A percentile compares a stretch with the other conserved stretches of the same genome.
These are phyloP conservation scores for Zarea fungicola DNA, from an alignment of 2,329 filamentous ascomycete genomes.

Conservation along the genomic window DNA sequence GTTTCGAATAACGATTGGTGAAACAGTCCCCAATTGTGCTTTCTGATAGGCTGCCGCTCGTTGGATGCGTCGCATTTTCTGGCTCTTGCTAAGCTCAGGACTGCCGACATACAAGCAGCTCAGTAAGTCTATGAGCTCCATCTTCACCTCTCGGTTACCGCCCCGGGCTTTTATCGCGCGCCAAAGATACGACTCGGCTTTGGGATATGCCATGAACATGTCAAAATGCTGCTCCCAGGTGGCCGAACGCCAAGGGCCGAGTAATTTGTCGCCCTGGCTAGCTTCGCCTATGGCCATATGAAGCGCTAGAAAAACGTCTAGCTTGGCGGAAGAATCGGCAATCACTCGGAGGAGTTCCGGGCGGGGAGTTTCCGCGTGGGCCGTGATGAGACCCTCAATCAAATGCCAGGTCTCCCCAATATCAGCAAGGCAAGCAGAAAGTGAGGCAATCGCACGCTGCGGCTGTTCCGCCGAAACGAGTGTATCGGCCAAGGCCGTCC, in stretches of 20 bases:
- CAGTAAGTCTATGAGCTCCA: slow-evolving; percentile 27
- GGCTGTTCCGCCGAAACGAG: neutral
- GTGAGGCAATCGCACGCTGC: neutral
- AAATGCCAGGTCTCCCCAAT: slow-evolving; percentile 7
- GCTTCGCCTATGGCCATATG: neutral
- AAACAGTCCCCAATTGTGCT: slow-evolving; percentile 18
- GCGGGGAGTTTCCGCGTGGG: neutral
- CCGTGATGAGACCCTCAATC: neutral
- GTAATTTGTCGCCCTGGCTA: neutral
- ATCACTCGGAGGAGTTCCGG: neutral
- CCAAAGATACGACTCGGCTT: slow-evolving; percentile 4
- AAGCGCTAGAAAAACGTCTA: neutral
- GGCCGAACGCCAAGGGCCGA: neutral
- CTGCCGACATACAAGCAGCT: slow-evolving; percentile 25
- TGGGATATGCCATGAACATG: neutral
- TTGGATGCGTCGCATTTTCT: slow-evolving; percentile 26
- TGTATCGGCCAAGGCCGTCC: neutral
- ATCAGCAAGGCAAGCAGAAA: neutral
- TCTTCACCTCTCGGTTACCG: slow-evolving; percentile 17
- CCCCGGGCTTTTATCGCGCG: slow-evolving; percentile 4
- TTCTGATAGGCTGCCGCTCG: slow-evolving; percentile 23
- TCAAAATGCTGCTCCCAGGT: neutral
- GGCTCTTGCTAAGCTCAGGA: slow-evolving; percentile 24
- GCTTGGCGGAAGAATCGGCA: neutral
- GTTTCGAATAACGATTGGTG: slow-evolving; percentile 22